Conservation (phyloP, 257 asterid genomes). For the Rubia yunnanensis region DNA sequence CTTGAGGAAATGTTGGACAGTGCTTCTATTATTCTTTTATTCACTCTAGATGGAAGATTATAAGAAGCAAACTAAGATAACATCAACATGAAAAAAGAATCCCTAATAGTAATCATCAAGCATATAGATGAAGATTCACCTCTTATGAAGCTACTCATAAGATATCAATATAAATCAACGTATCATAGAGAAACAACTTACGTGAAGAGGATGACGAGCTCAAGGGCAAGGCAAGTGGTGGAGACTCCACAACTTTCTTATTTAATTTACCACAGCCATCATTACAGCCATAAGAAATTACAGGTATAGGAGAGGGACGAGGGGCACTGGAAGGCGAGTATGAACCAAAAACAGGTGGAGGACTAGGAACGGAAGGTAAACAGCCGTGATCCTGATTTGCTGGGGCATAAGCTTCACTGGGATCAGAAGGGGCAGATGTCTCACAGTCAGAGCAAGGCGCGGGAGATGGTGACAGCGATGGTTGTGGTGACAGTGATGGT, state of each 20-base stretch:
- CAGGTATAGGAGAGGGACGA: constrained; percentile 31
- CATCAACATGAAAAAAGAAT: neutral
- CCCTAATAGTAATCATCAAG: neutral
- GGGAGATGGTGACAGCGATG: constrained; percentile 10
- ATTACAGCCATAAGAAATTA: constrained; percentile 22
- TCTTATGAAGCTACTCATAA: neutral
- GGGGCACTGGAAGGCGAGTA: constrained; percentile 12
- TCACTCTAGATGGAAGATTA: neutral
- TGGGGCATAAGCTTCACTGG: constrained; percentile 20
- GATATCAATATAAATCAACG: neutral
- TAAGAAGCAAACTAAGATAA: neutral
- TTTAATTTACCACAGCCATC: constrained; percentile 15
- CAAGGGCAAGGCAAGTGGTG: constrained; percentile 32
- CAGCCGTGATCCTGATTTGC: constrained; percentile 12
- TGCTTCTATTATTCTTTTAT: neutral
- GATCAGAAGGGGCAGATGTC: constrained; percentile 22
- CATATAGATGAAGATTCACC: neutral
- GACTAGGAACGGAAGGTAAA: constrained; percentile 14
- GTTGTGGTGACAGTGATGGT: constrained; percentile 27
- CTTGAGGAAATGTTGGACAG: neutral
- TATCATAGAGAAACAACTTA: constrained; percentile 31
- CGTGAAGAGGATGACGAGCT: constrained; percentile 30
- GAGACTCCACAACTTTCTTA: constrained; percentile 28
- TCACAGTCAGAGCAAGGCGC: constrained; percentile 27
- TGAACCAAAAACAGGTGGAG: neutral